Evolutionary conservation across 257 asterid species (phyloP).

Genomic region (Penstemon newberryi): DNA sequence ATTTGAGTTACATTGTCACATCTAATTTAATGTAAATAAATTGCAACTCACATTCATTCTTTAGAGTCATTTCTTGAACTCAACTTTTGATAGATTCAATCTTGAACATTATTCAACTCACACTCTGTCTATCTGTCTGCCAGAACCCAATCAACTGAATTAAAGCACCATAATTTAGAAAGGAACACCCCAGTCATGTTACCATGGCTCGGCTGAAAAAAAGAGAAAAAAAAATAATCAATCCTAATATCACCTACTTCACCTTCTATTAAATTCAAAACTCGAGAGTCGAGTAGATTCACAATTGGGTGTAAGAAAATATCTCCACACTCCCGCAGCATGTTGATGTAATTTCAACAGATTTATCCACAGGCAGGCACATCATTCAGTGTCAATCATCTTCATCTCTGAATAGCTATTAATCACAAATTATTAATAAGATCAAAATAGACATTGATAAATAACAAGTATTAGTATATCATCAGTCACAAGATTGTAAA

Average conservation of each 20-base stretch:
- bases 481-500: neutral
- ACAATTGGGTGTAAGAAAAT: neutral
- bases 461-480: neutral
- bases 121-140: slow-evolving; percentile 8
- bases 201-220: neutral
- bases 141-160: slow-evolving; percentile 9
- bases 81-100: neutral
- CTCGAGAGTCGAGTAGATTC: slow-evolving; percentile 5
- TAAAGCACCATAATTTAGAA: slow-evolving; percentile 16
- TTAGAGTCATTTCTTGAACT: slow-evolving; percentile 19
- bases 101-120: too few species aligned
- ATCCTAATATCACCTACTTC: too few species aligned
- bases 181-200: neutral
- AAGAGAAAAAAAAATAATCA: too few species aligned
- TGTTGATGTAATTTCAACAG: slow-evolving; percentile 35
- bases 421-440: neutral
- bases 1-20: neutral
- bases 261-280: too few species aligned
- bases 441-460: neutral
- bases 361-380: slow-evolving; percentile 22
- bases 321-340: too few species aligned
- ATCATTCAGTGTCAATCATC: slow-evolving; percentile 19
- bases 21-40: neutral
- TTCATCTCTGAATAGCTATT: slow-evolving; percentile 16
- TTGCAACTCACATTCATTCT: neutral